Percentiles rank a stretch among this genome's conserved stretches.
Conservation (phyloP, 352 stramenopile species). For the Peronosclerospora sorghi region DNA sequence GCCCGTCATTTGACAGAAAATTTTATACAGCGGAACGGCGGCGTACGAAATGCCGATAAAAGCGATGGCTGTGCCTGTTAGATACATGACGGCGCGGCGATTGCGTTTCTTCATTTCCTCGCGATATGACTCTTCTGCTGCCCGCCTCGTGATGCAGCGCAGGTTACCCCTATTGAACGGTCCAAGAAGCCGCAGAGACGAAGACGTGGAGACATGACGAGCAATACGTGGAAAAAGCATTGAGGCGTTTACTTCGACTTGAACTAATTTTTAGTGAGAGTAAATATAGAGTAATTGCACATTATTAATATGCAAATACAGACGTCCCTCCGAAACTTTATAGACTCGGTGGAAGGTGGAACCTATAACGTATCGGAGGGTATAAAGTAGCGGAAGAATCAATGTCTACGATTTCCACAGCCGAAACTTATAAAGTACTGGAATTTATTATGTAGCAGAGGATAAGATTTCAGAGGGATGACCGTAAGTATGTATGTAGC, state of each 20-base stretch:
- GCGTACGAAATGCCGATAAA: slow-evolving; percentile 94
- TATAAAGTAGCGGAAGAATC: too few relatives aligned
- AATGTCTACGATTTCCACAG: too few relatives aligned
- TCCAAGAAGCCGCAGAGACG: slow-evolving; percentile 5
- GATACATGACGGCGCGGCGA: slow-evolving; percentile 88
- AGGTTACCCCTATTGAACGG: slow-evolving; percentile 2
- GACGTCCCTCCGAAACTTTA: too few relatives aligned
- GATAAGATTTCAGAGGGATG: too few relatives aligned
- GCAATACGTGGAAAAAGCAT: slow-evolving; percentile 12
- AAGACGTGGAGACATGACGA: slow-evolving; percentile 10
- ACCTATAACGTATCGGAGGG: too few relatives aligned
- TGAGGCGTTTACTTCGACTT: not conserved
- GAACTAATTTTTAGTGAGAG: too few relatives aligned
- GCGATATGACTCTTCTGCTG: slow-evolving; percentile 33
- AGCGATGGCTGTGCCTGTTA: slow-evolving; percentile 86
- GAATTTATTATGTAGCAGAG: too few relatives aligned
- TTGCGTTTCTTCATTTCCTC: slow-evolving; percentile 81
- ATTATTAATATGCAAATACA: too few relatives aligned
- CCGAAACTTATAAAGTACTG: too few relatives aligned
- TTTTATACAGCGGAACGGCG: slow-evolving; percentile 97
- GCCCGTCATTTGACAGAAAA: slow-evolving; percentile 97
- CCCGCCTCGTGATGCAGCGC: slow-evolving; percentile 39
- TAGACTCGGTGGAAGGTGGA: too few relatives aligned
- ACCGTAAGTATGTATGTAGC: too few relatives aligned
- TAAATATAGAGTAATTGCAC: too few relatives aligned